A percentile compares a stretch with the other conserved stretches of the same genome.
phyloP scores from a whole-genome alignment of 225 moss, liverwort and hornwort genomes.

The Physcomitrium patens region DNA sequence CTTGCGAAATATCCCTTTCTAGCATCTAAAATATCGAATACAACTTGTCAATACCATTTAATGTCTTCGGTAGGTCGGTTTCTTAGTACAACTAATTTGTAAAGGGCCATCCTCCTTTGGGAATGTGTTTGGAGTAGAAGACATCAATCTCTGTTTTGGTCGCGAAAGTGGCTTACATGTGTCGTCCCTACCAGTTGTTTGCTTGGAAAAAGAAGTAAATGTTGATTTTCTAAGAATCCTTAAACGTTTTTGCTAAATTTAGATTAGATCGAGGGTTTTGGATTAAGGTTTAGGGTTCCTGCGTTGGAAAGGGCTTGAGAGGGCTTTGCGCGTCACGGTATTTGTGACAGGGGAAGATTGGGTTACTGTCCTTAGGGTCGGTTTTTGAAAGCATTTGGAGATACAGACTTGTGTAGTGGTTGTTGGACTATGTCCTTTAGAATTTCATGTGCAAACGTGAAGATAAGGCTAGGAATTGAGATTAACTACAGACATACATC shows the following conservation, averaged over 20 bases:
- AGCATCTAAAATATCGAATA: neutral
- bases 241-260: neutral
- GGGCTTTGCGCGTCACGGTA: neutral
- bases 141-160: neutral
- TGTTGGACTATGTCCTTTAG: neutral
- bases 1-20: neutral
- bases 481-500: no score
- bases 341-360: neutral
- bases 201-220: neutral
- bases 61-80: neutral
- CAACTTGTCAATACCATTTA: neutral
- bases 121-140: neutral
- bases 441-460: no score
- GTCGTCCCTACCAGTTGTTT: neutral
- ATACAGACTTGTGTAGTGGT: neutral
- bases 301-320: neutral
- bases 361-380: neutral
- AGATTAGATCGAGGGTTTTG: neutral
- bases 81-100: neutral
- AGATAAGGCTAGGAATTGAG: no score
- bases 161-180: no score
- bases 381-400: conserved; percentile 5
- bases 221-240: neutral
- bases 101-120: neutral
- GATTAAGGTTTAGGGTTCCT: conserved; percentile 21